phyloP scores from a whole-genome alignment of 2,329 filamentous ascomycete genomes.

The Epichloe elymi region DNA sequence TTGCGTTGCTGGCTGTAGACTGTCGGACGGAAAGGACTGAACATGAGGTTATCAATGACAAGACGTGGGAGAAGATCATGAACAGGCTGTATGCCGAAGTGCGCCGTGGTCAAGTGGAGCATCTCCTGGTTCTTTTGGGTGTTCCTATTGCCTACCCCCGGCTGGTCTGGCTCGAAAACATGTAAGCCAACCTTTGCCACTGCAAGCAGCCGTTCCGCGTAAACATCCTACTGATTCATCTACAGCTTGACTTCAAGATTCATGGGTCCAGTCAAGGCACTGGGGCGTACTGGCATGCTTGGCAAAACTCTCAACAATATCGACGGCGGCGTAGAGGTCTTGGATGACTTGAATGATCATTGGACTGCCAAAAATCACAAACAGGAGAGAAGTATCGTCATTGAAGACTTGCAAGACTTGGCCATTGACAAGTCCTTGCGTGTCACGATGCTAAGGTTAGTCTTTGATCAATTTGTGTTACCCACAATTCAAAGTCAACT shows the following conservation, averaged over 20 bases:
- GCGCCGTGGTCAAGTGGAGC: conserved; percentile 70
- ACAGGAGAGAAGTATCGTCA: conserved; percentile 69
- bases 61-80: conserved; percentile 78
- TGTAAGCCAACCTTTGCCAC: conserved; percentile 32
- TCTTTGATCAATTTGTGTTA: background rate
- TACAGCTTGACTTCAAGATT: conserved; percentile 65
- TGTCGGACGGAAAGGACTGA: conserved; percentile 82
- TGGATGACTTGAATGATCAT: conserved; percentile 89
- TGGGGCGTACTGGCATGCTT: conserved; percentile 70
- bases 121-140: conserved; percentile 76
- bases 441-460: conserved; percentile 69
- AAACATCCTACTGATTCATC: conserved; percentile 11
- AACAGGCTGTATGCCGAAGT: conserved; percentile 76
- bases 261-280: conserved; percentile 79
- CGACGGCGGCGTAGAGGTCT: conserved; percentile 80
- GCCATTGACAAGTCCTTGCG: conserved; percentile 86
- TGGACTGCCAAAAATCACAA: conserved; percentile 97
- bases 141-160: conserved; percentile 74
- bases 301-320: conserved; percentile 76
- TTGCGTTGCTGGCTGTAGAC: conserved; percentile 78
- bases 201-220: background rate
- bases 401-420: conserved; percentile 85
- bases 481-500: background rate
- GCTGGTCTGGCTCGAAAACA: conserved; percentile 56
- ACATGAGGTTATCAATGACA: conserved; percentile 65